Evolutionary conservation across 208 protist species (phyloP).

Genomic region (Wallacemonas sp.): DNA sequence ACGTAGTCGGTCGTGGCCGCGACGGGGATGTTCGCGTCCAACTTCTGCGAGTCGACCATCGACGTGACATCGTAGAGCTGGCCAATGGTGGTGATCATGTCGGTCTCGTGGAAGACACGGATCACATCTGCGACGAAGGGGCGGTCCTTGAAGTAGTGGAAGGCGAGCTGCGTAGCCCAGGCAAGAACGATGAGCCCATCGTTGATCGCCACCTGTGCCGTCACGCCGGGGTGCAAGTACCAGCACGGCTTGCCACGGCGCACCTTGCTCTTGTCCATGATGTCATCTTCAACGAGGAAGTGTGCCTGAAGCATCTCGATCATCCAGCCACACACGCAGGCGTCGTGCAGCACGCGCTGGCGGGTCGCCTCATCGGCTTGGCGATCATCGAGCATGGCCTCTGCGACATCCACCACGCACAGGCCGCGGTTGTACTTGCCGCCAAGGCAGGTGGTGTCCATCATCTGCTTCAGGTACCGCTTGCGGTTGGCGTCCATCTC

Average conservation of each 20-base stretch:
- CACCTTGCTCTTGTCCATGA: slow-evolving; percentile 96
- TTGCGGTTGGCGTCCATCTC: slow-evolving; percentile 75
- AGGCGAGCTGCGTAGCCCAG: slow-evolving; percentile 89
- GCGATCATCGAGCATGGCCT: slow-evolving; percentile 44
- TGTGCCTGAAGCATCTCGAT: slow-evolving; percentile 95
- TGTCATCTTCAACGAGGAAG: slow-evolving; percentile 97
- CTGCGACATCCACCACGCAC: slow-evolving; percentile 76
- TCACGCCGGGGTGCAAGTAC: slow-evolving; percentile 92
- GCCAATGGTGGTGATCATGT: slow-evolving; percentile 94
- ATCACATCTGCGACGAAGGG: slow-evolving; percentile 88
- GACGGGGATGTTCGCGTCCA: slow-evolving; percentile 69
- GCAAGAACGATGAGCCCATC: slow-evolving; percentile 95
- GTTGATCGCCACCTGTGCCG: slow-evolving; percentile 93
- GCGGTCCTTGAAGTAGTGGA: slow-evolving; percentile 89
- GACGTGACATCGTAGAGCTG: slow-evolving; percentile 95
- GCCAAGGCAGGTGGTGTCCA: slow-evolving; percentile 81
- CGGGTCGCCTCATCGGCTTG: slow-evolving; percentile 49
- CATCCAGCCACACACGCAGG: slow-evolving; percentile 94
- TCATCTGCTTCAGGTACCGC: slow-evolving; percentile 78
- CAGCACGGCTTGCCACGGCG: slow-evolving; percentile 95
- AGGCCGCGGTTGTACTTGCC: slow-evolving; percentile 92
- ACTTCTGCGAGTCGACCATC: slow-evolving; percentile 89
- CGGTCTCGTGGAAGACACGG: slow-evolving; percentile 90
- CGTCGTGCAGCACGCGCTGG: slow-evolving; percentile 74
- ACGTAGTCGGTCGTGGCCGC: slow-evolving; percentile 75